These are phyloP conservation scores for Saussurea involucrata DNA, from an alignment of 129 eudicot species.

Conservation along the genomic window DNA sequence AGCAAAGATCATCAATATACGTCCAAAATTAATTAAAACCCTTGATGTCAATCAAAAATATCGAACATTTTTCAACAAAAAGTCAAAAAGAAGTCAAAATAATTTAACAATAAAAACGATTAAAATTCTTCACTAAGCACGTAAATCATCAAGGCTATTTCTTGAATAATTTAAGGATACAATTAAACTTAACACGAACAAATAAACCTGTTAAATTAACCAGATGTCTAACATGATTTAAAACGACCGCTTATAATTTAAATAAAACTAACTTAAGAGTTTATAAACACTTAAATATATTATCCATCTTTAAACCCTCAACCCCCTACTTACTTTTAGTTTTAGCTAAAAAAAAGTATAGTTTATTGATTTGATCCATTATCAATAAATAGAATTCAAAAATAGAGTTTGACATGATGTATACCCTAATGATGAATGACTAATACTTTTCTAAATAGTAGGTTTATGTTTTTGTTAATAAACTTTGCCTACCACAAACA, in stretches of 20 bases:
- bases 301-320: too few species aligned
- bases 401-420: background rate
- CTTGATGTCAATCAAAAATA: too few species aligned
- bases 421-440: background rate
- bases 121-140: background rate
- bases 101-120: background rate
- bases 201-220: background rate
- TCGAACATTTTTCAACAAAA: background rate
- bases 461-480: conserved; percentile 4
- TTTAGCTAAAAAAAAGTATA: too few species aligned
- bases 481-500: conserved; percentile 23
- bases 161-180: background rate
- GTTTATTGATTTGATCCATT: too few species aligned
- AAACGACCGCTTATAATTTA: background rate
- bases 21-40: too few species aligned
- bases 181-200: background rate
- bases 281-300: too few species aligned
- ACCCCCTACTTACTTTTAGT: too few species aligned
- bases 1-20: background rate
- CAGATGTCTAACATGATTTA: background rate
- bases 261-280: too few species aligned
- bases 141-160: background rate
- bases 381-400: too few species aligned
- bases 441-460: background rate
- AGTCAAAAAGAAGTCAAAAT: background rate